Percentiles rank a stretch among this genome's conserved stretches.
Conservation (phyloP, 306 rosid genomes). For the Ormosia emarginata region DNA sequence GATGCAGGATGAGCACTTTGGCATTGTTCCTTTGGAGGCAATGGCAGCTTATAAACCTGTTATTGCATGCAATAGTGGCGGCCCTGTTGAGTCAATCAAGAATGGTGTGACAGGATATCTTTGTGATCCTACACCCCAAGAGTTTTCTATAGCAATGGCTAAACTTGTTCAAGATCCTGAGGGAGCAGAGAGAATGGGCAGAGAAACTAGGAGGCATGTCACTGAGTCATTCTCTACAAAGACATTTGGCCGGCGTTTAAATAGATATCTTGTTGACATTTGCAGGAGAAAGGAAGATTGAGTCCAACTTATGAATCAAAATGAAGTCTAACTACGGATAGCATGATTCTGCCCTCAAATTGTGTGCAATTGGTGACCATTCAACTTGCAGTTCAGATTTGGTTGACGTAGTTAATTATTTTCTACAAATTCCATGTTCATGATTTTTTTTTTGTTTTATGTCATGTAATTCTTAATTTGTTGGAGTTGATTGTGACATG, state of each 20-base stretch:
- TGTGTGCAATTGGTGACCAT: not conserved
- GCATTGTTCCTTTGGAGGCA: conserved; percentile 94
- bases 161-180: conserved; percentile 53
- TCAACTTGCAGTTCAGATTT: not conserved
- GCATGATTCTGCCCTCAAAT: not conserved
- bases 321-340: not conserved
- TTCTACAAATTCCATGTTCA: not conserved
- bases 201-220: conserved; percentile 74
- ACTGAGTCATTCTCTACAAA: conserved; percentile 66
- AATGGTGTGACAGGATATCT: conserved; percentile 67
- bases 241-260: conserved; percentile 64
- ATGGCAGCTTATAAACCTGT: conserved; percentile 97
- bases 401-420: not conserved
- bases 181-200: conserved; percentile 65
- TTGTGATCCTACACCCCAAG: conserved; percentile 60
- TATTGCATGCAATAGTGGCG: conserved; percentile 89
- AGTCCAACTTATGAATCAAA: not conserved
- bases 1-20: conserved; percentile 86
- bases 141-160: conserved; percentile 68
- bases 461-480: not conserved
- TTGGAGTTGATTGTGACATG: not conserved
- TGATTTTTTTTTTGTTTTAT: not conserved
- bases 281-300: conserved; percentile 56
- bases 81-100: conserved; percentile 83
- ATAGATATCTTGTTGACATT: conserved; percentile 58